Evolutionary conservation across 805 yeast genomes (phyloP), one percentile per base, ranked within the genome.

Genomic region (Starmerella vitae): DNA sequence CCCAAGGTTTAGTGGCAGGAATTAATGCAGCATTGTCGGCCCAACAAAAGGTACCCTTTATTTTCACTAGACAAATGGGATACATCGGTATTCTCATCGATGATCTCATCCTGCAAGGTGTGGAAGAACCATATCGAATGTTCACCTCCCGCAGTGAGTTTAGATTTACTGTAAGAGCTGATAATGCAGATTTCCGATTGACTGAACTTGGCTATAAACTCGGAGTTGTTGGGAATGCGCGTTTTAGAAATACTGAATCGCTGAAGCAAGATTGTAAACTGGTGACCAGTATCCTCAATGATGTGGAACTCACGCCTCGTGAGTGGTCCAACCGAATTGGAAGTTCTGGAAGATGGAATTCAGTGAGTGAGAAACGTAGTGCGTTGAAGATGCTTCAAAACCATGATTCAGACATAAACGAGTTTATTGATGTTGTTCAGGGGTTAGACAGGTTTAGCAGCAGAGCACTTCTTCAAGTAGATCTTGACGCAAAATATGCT

Each of bases 61-160:
- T 63, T 20, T 51, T 91, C 10, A 68, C 72, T 5, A 66, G 99
- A 43, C 69, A 83, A 0, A 88, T 85, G 55, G 96, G 94, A 1
- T 86, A 83, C 51, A 69, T 82, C 39, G 99, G 98, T 1, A 94
- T 91, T 5, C 63, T 91, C 42, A 77, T 91, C 34, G 98, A 91
- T 59, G 99, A 91, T 62, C 66, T 91, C 47, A 79, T 86, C 22
- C 86, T 95, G 0, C 84, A 84, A 57, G 99, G 98, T 15, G 94
- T 91, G 2, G 82, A 77, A 44, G 99, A 91, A 58, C 99, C 99
- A 1, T 91, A 91, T 57, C 66, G 99, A 47, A 91, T 91, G 98
- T 91, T 91, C 55, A 91, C 98, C 0, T 84, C 96, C 5, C 70
- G 99, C 36, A 81, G 94, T 0, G 99, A 91, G 57, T 91, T 84